Base-by-base conservation (phyloP, 768 basidiomycete genomes). In the Auricularia sp. region DNA sequence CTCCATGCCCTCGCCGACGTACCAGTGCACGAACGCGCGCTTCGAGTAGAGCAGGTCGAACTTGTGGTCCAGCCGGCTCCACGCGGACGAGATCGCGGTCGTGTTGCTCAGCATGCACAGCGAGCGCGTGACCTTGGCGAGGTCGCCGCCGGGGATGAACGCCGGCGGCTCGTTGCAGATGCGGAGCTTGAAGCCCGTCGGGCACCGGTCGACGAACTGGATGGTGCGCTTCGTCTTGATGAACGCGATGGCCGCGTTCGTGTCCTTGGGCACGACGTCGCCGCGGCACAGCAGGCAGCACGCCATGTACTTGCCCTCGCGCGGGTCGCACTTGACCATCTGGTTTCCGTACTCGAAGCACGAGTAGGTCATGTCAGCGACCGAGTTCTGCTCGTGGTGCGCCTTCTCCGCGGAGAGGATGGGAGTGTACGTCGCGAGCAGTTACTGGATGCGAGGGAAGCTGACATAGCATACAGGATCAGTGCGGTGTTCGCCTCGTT, bases 1-100 rank as follows among this genome's bases (percentile, higher is more conserved):
- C 74, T 98, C 96, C 96, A 98, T 98, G 81, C 96, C 96, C 79
- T 98, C 95, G 73, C 95, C 95, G 67, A 97, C 95, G 72, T 95
- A 96, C 93, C 93, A 90, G 75, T 91, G 88, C 33, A 90, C 88
- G 68, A 92, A 92, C 60, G 91, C 91, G 75, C 91, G 90, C 76
- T 92, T 97, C 67, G 94, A 95, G 82, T 96, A 98, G 77, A 98
- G 86, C 70, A 98, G 84, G 74, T 98, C 96, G 76, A 98, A 98
- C 77, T 98, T 98, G 82, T 96, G 88, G 78, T 98, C 96, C 72
- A 90, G 84, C 70, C 94, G 90, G 69, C 84, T 85, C 96, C 96
- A 98, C 3, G 96, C 96, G 65, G 88, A 83, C 64, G 93, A 93
- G 76, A 98, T 98, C 62, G 93, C 87, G 53, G 91, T 93, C 64